A percentile compares a stretch with the other conserved stretches of the same genome.
These are phyloP conservation scores for Mentha longifolia DNA, from an alignment of 257 asterid genomes.

Conservation along the genomic window DNA sequence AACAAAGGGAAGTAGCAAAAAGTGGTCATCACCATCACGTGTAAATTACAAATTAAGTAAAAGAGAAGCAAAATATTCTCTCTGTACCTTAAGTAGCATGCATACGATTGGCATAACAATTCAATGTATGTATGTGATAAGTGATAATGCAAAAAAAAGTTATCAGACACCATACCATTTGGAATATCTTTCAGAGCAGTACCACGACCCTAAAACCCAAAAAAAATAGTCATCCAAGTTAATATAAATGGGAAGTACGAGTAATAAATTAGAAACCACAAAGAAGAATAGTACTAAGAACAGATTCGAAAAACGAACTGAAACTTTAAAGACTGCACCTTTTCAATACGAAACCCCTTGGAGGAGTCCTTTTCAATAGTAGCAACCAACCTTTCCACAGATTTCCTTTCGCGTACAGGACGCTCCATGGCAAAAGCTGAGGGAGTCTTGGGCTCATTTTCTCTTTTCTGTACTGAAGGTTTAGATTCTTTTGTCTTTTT, in stretches of 20 bases:
- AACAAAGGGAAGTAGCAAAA: neutral
- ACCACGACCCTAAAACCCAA: conserved; percentile 83
- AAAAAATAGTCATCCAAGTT: conserved; percentile 11
- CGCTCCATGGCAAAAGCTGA: conserved; percentile 62
- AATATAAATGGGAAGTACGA: conserved; percentile 26
- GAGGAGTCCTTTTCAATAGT: conserved; percentile 66
- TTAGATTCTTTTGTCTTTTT: conserved; percentile 42
- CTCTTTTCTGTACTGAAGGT: conserved; percentile 40
- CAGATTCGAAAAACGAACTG: neutral
- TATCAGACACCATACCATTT: conserved; percentile 60
- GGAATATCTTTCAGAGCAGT: conserved; percentile 94
- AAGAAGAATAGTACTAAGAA: neutral
- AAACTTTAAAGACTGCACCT: conserved; percentile 50
- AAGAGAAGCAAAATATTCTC: conserved; percentile 2
- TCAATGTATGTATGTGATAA: neutral
- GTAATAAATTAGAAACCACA: neutral
- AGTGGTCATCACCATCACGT: neutral
- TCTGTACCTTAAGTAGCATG: neutral
- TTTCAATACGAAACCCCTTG: conserved; percentile 72
- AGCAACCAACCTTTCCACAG: conserved; percentile 93
- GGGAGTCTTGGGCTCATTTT: conserved; percentile 69
- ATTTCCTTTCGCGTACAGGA: conserved; percentile 91
- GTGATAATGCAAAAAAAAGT: conserved; percentile 22
- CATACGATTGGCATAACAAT: conserved; percentile 15
- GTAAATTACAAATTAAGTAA: neutral